Percentiles rank a stretch among this genome's conserved stretches.
Evolutionary conservation across 441 rosid species (phyloP).

Genomic region (Adansonia gregorii): DNA sequence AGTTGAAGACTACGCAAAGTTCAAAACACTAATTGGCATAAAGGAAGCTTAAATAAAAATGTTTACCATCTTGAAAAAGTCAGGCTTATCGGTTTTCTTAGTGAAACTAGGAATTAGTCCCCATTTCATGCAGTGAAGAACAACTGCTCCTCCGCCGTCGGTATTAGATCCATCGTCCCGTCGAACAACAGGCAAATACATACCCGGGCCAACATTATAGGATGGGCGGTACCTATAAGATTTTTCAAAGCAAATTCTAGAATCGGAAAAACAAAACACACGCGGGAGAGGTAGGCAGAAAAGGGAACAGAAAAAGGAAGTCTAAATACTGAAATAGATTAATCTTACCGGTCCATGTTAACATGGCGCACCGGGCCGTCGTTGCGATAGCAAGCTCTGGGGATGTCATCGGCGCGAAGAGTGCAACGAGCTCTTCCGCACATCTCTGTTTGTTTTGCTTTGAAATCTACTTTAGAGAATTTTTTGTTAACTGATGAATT

Average conservation of each 20-base stretch:
- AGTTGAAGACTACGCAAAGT: neutral
- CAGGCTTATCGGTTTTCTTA: slow-evolving; percentile 79
- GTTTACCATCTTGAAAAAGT: slow-evolving; percentile 79
- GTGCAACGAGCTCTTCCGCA: slow-evolving; percentile 87
- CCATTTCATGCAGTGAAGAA: slow-evolving; percentile 86
- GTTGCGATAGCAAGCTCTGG: slow-evolving; percentile 66
- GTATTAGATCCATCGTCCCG: slow-evolving; percentile 51
- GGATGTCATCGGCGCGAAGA: slow-evolving; percentile 63
- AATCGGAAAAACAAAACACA: neutral
- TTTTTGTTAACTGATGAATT: neutral
- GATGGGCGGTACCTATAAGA: slow-evolving; percentile 68
- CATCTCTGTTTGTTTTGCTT: slow-evolving; percentile 41
- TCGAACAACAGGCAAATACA: slow-evolving; percentile 61
- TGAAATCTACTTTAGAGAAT: too few species aligned
- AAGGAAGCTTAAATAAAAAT: neutral
- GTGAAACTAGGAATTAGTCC: slow-evolving; percentile 83
- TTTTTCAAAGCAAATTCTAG: neutral
- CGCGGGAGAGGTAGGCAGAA: neutral
- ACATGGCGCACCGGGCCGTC: slow-evolving; percentile 44
- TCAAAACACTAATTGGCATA: neutral
- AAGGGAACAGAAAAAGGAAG: neutral
- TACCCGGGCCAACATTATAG: slow-evolving; percentile 75
- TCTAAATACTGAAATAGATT: neutral
- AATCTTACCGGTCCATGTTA: slow-evolving; percentile 56
- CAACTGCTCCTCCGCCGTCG: slow-evolving; percentile 46